Percentiles rank a stretch among this genome's conserved stretches.
Conservation (phyloP, 1,284 basidiomycete species). For the Ceratobasidium theobromae region DNA sequence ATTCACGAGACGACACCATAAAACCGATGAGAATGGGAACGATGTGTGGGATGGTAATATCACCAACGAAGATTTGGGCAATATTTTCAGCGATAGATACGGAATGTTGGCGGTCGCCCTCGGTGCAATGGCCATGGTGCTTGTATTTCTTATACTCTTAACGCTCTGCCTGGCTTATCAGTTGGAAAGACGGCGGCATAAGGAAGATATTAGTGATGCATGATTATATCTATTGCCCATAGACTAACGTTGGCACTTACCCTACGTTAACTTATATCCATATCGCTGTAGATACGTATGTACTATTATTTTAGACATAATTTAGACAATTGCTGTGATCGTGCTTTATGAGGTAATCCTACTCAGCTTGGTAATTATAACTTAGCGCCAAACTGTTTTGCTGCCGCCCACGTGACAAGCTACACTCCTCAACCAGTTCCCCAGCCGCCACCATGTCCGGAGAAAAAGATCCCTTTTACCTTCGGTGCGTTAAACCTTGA, state of each 20-base stretch:
- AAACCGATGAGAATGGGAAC: neutral
- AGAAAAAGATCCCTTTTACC: slow-evolving; percentile 73
- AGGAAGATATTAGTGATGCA: too few relatives aligned
- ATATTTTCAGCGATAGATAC: slow-evolving; percentile 16
- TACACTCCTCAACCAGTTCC: neutral
- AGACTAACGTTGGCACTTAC: too few relatives aligned
- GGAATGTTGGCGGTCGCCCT: slow-evolving; percentile 6
- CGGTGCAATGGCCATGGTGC: neutral
- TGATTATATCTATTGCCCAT: too few relatives aligned
- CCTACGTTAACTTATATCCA: neutral
- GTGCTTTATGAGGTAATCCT: too few relatives aligned
- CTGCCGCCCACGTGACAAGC: neutral
- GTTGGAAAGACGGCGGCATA: neutral
- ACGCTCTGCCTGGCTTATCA: neutral
- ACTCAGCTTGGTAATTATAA: too few relatives aligned
- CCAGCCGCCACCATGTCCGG: slow-evolving; percentile 27
- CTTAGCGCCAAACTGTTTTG: neutral
- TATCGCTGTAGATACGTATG: too few relatives aligned
- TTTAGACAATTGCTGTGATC: too few relatives aligned
- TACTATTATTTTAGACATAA: too few relatives aligned
- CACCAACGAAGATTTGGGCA: slow-evolving; percentile 8
- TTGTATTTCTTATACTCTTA: slow-evolving; percentile 13
- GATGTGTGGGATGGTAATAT: slow-evolving; percentile 11
- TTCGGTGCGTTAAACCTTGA: slow-evolving; percentile 57
- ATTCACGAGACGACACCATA: too few relatives aligned